Evolutionary conservation across 2,329 filamentous ascomycete species (phyloP), one percentile per base, ranked within the genome.

Genomic region (Aspergillus sp.): DNA sequence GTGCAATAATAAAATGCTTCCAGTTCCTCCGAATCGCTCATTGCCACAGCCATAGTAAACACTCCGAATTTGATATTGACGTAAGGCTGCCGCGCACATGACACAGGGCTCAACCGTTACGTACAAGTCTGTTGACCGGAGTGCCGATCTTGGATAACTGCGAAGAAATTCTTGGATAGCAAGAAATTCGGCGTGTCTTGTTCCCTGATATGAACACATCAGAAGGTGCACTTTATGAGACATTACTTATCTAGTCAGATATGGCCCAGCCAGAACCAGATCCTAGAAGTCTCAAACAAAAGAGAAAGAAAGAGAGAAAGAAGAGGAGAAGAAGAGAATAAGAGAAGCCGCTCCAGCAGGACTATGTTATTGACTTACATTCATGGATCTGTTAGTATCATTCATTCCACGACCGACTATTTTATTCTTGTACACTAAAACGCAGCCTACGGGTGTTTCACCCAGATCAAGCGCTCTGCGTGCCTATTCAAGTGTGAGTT

Each of bases 21-120:
- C 95, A 15, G 92, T 96, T 33, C 96, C 95, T 7, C 95, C 95
- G 77, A 99, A 99, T 57, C 96, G 90, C 78, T 99, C 95, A 73
- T 99, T 99, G 67, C 90, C 86, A 59, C 93, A 96, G 4, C 95
- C 96, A 74, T 95, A 99, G 75, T 93, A 98, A 33, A 99, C 95
- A 64, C 89, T 89, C 61, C 89, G 86, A 74, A 99, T 92, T 14
- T 87, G 85, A 63, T 96, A 88, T 75, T 99, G 96, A 52, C 92
- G 86, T 51, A 99, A 83, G 53, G 96, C 86, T 6, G 92, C 96
- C 12, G 95, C 95, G 72, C 95, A 99, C 95, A 99, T 99, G 78
- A 99, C 91, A 74, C 95, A 99, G 4, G 95, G 95, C 77, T 99
- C 96, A 54, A 99, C 93, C 0, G 95, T 99, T 49, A 99, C 95